Evolutionary conservation across 768 basidiomycete genomes (phyloP).

Genomic region (Rhodotorula kratochvilovae): DNA sequence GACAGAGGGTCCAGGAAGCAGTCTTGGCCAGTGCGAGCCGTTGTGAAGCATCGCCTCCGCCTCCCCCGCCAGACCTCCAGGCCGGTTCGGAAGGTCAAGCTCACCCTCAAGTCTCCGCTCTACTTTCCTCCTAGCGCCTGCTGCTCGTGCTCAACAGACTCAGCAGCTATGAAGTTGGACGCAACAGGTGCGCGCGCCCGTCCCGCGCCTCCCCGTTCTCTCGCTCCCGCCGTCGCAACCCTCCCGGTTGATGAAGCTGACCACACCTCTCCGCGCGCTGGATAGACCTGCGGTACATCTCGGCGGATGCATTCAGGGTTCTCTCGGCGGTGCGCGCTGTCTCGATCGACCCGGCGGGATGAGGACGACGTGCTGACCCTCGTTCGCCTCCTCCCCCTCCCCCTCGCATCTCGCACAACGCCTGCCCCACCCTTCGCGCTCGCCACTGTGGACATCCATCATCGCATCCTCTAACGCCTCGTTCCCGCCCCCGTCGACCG

Average conservation of each 20-base stretch:
- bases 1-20: background rate
- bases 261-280: background rate
- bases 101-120: background rate
- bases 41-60: too few species aligned
- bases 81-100: background rate
- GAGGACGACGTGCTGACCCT: background rate
- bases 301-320: slow-evolving; percentile 89
- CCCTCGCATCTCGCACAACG: background rate
- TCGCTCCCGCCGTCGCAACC: background rate
- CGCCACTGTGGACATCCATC: too few species aligned
- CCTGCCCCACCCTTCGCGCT: background rate
- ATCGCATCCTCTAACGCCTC: too few species aligned
- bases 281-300: slow-evolving; percentile 87
- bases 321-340: slow-evolving; percentile 68
- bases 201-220: background rate
- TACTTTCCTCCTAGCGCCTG: background rate
- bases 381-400: background rate
- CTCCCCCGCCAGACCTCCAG: too few species aligned
- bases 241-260: background rate
- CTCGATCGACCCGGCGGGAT: background rate
- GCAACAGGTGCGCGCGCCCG: slow-evolving; percentile 27
- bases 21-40: background rate
- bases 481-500: background rate
- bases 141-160: background rate
- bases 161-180: slow-evolving; percentile 39